Conservation (phyloP, 1,139 yeast genomes). For the Taphrina flavorubra region DNA sequence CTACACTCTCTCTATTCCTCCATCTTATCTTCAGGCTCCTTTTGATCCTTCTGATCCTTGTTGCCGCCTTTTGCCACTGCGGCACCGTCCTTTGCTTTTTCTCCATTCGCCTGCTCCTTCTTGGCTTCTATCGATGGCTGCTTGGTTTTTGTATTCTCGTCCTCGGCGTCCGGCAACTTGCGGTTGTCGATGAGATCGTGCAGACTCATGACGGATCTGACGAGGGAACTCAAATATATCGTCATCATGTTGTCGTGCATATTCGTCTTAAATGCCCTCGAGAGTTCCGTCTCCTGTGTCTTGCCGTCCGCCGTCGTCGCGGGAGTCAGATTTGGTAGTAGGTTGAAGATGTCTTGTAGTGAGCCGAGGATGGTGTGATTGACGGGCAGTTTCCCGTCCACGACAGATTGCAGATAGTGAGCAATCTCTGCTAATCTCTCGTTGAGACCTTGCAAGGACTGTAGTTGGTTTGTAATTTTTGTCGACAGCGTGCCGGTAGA, state of each 20-base stretch:
- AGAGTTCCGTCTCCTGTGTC: conserved; percentile 56
- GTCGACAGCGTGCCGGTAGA: conserved; percentile 93
- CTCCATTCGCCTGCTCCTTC: conserved; percentile 5
- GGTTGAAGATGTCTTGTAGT: conserved; percentile 90
- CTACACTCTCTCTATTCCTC: conserved; percentile 25
- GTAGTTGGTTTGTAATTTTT: conserved; percentile 84
- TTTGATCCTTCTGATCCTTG: conserved; percentile 8
- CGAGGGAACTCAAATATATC: conserved; percentile 84
- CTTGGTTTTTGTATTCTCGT: neutral
- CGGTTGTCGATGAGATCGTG: conserved; percentile 90
- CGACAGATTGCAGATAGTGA: conserved; percentile 75
- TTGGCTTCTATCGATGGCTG: conserved; percentile 2
- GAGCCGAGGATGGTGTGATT: conserved; percentile 91
- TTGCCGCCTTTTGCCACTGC: neutral
- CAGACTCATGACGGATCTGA: conserved; percentile 93
- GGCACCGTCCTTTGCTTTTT: conserved; percentile 8
- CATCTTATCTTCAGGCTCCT: conserved; percentile 24
- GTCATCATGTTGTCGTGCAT: conserved; percentile 97
- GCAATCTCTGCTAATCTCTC: conserved; percentile 81
- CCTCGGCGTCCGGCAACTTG: conserved; percentile 19
- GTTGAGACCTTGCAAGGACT: conserved; percentile 84
- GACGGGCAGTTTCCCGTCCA: conserved; percentile 73
- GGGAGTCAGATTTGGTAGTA: conserved; percentile 76
- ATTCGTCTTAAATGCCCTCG: conserved; percentile 84
- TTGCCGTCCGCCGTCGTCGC: conserved; percentile 46